Percentiles rank a stretch among this genome's conserved stretches.
These are phyloP conservation scores for Brassica rapa DNA, from an alignment of 345 rosid genomes.

Conservation along the genomic window DNA sequence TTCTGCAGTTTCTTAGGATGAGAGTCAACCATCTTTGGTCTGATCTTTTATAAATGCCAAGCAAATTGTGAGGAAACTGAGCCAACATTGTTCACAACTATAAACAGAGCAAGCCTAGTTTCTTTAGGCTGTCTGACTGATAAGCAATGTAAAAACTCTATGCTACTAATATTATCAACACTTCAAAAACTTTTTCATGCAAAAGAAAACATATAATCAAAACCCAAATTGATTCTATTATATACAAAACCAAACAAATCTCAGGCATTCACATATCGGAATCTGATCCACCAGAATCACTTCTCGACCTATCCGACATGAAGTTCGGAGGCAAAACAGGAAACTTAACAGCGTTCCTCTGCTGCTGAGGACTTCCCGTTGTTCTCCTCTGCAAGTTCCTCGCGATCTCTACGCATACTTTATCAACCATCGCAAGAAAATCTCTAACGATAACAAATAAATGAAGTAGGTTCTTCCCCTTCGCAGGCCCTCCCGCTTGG, in stretches of 20 bases:
- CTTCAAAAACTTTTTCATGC: neutral
- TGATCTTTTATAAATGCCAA: neutral
- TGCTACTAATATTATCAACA: neutral
- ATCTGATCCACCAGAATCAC: slow-evolving; percentile 54
- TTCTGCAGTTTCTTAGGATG: neutral
- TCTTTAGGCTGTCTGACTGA: neutral
- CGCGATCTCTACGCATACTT: slow-evolving; percentile 59
- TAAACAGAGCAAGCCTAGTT: neutral
- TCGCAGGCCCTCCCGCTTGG: slow-evolving; percentile 60
- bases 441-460: slow-evolving; percentile 71
- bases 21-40: neutral
- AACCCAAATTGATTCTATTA: slow-evolving; percentile 14
- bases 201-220: slow-evolving; percentile 19
- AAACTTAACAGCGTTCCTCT: slow-evolving; percentile 40
- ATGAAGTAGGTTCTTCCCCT: slow-evolving; percentile 48
- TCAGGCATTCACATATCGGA: slow-evolving; percentile 27
- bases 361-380: slow-evolving; percentile 17
- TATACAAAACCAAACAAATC: slow-evolving; percentile 23
- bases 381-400: slow-evolving; percentile 49
- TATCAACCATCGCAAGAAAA: slow-evolving; percentile 84
- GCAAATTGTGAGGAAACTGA: neutral
- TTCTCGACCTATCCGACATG: slow-evolving; percentile 43
- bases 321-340: slow-evolving; percentile 51
- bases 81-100: neutral
- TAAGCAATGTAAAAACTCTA: neutral